Percentiles rank a stretch among this genome's conserved stretches.
These are phyloP conservation scores for Nitzschia sp. DNA, from an alignment of 108 stramenopile species.

Conservation along the genomic window DNA sequence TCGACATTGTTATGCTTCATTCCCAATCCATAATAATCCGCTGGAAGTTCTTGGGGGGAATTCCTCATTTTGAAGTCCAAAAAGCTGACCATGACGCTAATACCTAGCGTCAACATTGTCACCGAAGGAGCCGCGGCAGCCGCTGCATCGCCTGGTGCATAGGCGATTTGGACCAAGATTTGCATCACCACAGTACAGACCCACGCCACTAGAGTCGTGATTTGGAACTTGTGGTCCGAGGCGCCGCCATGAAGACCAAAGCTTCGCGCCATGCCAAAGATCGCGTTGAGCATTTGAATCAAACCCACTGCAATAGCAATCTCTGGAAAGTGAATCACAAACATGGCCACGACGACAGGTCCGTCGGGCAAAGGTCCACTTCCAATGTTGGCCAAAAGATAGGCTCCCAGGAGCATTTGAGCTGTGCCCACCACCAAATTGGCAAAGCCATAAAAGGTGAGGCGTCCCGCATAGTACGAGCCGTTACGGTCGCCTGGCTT, in stretches of 20 bases:
- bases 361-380: background rate
- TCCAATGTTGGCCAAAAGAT: background rate
- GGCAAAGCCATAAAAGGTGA: slow-evolving; percentile 15
- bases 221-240: background rate
- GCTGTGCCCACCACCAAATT: slow-evolving; percentile 23
- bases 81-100: slow-evolving; percentile 24
- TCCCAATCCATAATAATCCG: slow-evolving; percentile 22
- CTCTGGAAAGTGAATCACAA: slow-evolving; percentile 23
- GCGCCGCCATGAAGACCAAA: slow-evolving; percentile 8
- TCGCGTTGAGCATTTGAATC: slow-evolving; percentile 21
- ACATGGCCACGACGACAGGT: slow-evolving; percentile 21
- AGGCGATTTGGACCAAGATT: slow-evolving; percentile 7
- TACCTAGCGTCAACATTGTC: slow-evolving; percentile 24
- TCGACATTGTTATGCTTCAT: background rate
- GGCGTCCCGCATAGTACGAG: slow-evolving; percentile 22
- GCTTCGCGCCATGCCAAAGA: slow-evolving; percentile 17
- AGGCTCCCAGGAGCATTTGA: slow-evolving; percentile 32
- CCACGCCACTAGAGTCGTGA: background rate
- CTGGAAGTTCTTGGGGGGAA: slow-evolving; percentile 14
- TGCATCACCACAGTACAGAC: background rate
- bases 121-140: background rate
- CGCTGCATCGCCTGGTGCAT: background rate
- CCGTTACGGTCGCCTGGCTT: slow-evolving; percentile 5
- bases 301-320: slow-evolving; percentile 26
- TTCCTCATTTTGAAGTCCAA: slow-evolving; percentile 28